Evolutionary conservation across 1,139 yeast species (phyloP), one percentile per base, ranked within the genome.

Genomic region (Suhomyces bolitotheri): DNA sequence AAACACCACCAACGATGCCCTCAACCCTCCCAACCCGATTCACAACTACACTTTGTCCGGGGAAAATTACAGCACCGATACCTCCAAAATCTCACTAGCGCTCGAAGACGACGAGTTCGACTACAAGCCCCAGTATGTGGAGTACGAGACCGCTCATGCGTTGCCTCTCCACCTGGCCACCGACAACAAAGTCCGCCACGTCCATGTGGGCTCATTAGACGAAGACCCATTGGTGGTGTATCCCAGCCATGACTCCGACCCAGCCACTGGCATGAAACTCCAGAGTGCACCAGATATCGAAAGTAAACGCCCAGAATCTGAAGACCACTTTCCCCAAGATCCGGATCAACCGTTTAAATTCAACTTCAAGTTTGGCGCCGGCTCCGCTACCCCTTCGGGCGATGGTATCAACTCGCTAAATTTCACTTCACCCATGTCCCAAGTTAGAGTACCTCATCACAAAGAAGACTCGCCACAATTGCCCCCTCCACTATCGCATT

Each of bases 381-480:
- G 21, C 2, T 20, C 26, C 9, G 3, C 25, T 3, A 12, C 29
- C 6, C 32, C 32, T 5, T n/a, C 15, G 10, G n/a, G 16, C 13
- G 30, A 31, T 13, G 24, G 14, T 22, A 28, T 5, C 20, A 13
- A 4, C 6, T 14, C 27, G 9, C 21, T 11, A 16, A 29, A 23
- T 7, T 38, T 53, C 11, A 49, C 54, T 11, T 54, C 64, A 1
- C 62, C 66, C 1, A 37, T 52, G 24, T 47, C 63, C 7, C 44
- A 46, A 12, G 25, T 46, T 2, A 44, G 42, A 13, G 3, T 14
- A 7, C 9, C 20, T 1, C 25, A 37, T 8, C 54, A 50, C 34
- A 41, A 51, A 2, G 57, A 58, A 34, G 59, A 62, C 4, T 61
- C 69, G 4, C 68, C 68, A 4, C 70, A 62, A 38, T 45, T 63